A percentile compares a stretch with the other conserved stretches of the same genome.
Evolutionary conservation across 176 grass and related monocot genomes (phyloP).

Genomic region (Alopecurus myosuroides): DNA sequence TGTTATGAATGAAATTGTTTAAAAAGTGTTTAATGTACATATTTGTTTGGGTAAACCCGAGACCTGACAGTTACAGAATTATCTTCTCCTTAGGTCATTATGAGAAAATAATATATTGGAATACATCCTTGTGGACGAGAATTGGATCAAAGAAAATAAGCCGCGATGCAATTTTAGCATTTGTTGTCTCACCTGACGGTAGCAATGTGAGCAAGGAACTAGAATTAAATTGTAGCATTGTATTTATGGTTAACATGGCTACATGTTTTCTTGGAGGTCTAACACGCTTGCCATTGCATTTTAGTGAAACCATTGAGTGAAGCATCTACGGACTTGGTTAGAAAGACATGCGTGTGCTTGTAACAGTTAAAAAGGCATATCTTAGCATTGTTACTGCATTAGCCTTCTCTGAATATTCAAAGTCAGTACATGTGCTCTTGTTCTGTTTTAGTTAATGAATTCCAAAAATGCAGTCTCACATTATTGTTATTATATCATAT

Average conservation of each 20-base stretch:
- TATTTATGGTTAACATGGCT: neutral
- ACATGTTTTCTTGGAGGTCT: neutral
- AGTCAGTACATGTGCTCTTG: constrained; percentile 33
- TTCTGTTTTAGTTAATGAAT: constrained; percentile 13
- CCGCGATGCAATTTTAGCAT: constrained; percentile 80
- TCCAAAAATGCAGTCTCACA: neutral
- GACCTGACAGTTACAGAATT: no score
- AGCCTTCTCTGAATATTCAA: constrained; percentile 71
- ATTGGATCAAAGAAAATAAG: constrained; percentile 68
- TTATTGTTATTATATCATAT: no score
- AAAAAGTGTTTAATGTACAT: no score
- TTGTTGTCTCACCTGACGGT: constrained; percentile 62
- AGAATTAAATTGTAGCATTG: neutral
- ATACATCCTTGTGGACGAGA: constrained; percentile 71
- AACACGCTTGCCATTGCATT: no score
- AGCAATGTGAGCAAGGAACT: constrained; percentile 57
- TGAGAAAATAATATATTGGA: constrained; percentile 88
- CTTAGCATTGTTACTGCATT: constrained; percentile 73
- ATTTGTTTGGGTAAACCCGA: no score
- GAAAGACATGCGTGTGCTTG: constrained; percentile 47
- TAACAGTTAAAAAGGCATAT: constrained; percentile 82
- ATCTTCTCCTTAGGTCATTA: no score
- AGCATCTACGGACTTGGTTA: constrained; percentile 46
- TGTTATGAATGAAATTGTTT: no score
- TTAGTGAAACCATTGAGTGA: constrained; percentile 81